Conservation (phyloP, 2,329 filamentous ascomycete genomes). For the Zarea fungicola region DNA sequence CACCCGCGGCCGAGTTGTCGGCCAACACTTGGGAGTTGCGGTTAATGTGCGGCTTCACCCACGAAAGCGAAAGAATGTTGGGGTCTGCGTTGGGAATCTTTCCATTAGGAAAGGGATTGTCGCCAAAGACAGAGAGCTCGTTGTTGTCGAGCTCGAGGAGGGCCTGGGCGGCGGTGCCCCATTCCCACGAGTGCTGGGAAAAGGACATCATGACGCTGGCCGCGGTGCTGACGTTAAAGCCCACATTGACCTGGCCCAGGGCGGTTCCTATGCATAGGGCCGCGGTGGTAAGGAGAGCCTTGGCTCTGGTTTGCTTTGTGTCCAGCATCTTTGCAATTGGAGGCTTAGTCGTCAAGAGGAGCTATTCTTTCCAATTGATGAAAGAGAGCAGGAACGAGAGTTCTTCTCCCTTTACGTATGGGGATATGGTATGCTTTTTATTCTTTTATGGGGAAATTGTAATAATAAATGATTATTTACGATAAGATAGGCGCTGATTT, state of each 20-base stretch:
- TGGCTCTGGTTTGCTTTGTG: background rate
- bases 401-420: too few species aligned
- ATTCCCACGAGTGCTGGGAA: conserved; percentile 16
- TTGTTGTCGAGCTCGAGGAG: conserved; percentile 16
- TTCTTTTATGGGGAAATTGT: too few species aligned
- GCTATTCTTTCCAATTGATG: background rate
- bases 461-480: too few species aligned
- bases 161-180: conserved; percentile 16
- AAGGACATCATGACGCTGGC: conserved; percentile 13
- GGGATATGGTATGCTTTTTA: too few species aligned
- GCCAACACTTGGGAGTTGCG: conserved; percentile 12
- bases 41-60: conserved; percentile 14
- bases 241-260: conserved; percentile 8
- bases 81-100: conserved; percentile 10
- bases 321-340: background rate
- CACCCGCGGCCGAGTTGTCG: conserved; percentile 12
- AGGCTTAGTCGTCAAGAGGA: background rate
- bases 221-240: conserved; percentile 12
- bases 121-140: conserved; percentile 15
- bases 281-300: background rate
- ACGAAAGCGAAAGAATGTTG: conserved; percentile 6
- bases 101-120: conserved; percentile 14
- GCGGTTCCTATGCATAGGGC: background rate
- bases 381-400: background rate
- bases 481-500: too few species aligned